A percentile compares a stretch with the other conserved stretches of the same genome.
Conservation (phyloP, 495 filamentous ascomycete genomes). For the Mycothermus thermophilus region DNA sequence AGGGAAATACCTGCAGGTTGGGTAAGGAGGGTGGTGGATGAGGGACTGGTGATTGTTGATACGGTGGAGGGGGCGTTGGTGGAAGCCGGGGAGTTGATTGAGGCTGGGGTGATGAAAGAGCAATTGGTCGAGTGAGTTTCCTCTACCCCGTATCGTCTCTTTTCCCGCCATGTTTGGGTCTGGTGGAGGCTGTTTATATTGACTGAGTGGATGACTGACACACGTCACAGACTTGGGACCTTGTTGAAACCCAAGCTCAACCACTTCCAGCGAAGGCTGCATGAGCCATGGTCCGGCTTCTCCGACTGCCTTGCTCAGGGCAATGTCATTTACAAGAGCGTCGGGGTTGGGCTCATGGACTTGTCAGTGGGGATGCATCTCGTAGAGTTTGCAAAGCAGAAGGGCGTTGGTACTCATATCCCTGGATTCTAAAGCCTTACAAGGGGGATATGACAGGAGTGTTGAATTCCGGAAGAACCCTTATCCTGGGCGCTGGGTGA, state of each 20-base stretch:
- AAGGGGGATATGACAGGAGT: too few relatives aligned
- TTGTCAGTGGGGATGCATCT: conserved; percentile 62
- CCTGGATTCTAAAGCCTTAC: conserved; percentile 46
- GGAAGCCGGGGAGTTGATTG: conserved; percentile 81
- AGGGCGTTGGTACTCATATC: conserved; percentile 57
- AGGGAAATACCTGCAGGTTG: conserved; percentile 68
- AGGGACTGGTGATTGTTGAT: conserved; percentile 43
- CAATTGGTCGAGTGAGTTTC: conserved; percentile 58
- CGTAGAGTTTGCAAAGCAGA: conserved; percentile 56
- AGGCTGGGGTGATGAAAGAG: conserved; percentile 52
- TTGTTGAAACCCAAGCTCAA: too few relatives aligned
- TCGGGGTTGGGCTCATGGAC: conserved; percentile 73
- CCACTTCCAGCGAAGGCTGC: too few relatives aligned
- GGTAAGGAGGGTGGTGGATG: conserved; percentile 50
- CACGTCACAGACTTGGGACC: conserved; percentile 44
- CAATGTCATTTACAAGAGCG: conserved; percentile 79
- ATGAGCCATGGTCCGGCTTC: too few relatives aligned
- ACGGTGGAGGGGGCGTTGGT: conserved; percentile 52
- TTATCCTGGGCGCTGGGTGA: too few relatives aligned
- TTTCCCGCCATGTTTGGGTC: not conserved
- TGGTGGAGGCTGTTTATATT: not conserved
- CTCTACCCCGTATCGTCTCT: too few relatives aligned
- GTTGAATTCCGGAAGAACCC: too few relatives aligned
- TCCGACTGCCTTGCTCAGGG: too few relatives aligned
- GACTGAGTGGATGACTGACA: conserved; percentile 17